These are phyloP conservation scores for Pichia californica DNA, from an alignment of 805 yeast genomes.

Conservation along the genomic window DNA sequence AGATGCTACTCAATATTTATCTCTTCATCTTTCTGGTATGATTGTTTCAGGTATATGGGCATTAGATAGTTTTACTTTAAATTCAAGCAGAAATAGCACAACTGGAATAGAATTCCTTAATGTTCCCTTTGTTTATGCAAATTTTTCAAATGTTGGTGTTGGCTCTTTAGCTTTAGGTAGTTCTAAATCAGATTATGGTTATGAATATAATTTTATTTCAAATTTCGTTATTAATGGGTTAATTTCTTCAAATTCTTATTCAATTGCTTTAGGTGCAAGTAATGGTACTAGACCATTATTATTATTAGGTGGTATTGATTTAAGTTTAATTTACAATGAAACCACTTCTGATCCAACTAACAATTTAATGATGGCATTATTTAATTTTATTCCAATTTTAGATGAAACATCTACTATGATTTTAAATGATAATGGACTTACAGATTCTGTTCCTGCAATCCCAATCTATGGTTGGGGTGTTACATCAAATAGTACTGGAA, in stretches of 20 bases:
- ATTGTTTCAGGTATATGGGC: conserved; percentile 22
- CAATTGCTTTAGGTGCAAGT: conserved; percentile 33
- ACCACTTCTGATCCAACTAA: neutral
- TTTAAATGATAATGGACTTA: conserved; percentile 12
- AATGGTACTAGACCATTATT: conserved; percentile 30
- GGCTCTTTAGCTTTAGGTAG: conserved; percentile 44
- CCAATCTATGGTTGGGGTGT: conserved; percentile 42
- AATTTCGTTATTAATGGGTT: conserved; percentile 24
- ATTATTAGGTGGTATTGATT: conserved; percentile 55
- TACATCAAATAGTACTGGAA: conserved; percentile 24
- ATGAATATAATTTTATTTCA: conserved; percentile 29
- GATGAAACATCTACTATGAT: conserved; percentile 15
- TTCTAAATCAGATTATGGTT: conserved; percentile 14
- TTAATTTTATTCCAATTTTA: conserved; percentile 41
- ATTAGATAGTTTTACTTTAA: conserved; percentile 18
- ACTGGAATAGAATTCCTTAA: conserved; percentile 20
- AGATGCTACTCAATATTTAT: conserved; percentile 13
- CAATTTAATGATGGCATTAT: conserved; percentile 19
- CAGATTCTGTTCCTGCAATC: conserved; percentile 33
- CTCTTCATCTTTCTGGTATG: conserved; percentile 16
- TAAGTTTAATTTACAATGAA: conserved; percentile 27
- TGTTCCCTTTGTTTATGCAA: conserved; percentile 33
- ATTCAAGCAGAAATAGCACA: neutral
- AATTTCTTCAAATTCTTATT: conserved; percentile 37
- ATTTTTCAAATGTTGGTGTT: conserved; percentile 29